Evolutionary conservation across 768 basidiomycete genomes (phyloP), one percentile per base, ranked within the genome.

Genomic region (Amanita jacksonii): DNA sequence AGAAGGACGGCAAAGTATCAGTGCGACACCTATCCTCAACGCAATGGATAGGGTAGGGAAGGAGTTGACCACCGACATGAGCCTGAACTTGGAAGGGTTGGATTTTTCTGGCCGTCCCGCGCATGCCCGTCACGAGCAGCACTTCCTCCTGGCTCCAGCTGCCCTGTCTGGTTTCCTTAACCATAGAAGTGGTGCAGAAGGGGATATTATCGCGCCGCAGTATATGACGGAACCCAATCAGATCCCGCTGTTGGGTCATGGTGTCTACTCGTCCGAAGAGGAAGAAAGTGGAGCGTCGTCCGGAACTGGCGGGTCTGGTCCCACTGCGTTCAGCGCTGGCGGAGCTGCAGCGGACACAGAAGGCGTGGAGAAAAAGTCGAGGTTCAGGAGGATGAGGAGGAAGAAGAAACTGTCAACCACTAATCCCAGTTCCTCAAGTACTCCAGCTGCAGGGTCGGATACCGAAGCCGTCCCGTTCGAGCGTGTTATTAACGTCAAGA

Each of bases 401-500:
- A 49, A 32, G 43, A 46, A 46, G 30, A 45, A 45, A 27, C 27
- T 18, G 20, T 12, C 18, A 30, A 39, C 18, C 13, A 15, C 10
- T 10, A 19, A 12, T 15, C 12, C 38, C 8, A 38, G 10, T 42
- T 15, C 44, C 6, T 8, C 7, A 41, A 43, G 4, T 19, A 6
- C 48, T 28, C 31, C 51, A 0, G 31, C 50, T 13, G 28, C 47
- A 3, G 48, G 49, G 19, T 22, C 47, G 10, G 30, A 31, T 23
- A 41, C 48, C 18, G 24, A 15, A 4, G 41, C 12, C 9, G 68
- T 72, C 9, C 54, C 65, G 5, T 65, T 81, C 39, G 89, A 98
- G 60, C 76, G 91, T 5, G 81, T 99, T 22, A 93, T 98, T 68
- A 97, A 97, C 58, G 79, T 99, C 52, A 86, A 85, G 70, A 85